Conservation (phyloP, 2,329 filamentous ascomycete genomes). For the Trichoderma atroviride region DNA sequence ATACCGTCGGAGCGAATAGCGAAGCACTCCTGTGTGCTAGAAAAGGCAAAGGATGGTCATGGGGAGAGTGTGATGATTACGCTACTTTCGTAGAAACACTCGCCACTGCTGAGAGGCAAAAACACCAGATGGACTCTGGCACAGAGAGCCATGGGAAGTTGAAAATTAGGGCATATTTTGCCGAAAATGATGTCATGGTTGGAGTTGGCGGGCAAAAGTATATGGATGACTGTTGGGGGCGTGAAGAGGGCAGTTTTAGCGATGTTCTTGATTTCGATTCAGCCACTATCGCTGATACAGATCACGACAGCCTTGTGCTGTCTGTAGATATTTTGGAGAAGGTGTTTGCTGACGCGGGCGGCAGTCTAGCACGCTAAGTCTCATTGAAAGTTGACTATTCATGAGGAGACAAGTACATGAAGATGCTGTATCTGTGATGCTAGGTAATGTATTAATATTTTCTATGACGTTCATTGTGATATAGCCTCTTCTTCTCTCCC, state of each 20-base stretch:
- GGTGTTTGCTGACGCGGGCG: not conserved
- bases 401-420: not conserved
- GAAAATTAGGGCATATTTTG: slow-evolving; percentile 8
- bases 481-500: not conserved
- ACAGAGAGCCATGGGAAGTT: not conserved
- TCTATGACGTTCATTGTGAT: not conserved
- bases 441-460: not conserved
- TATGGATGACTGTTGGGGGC: not conserved
- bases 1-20: not conserved
- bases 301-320: slow-evolving; percentile 7
- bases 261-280: slow-evolving; percentile 4
- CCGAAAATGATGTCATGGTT: slow-evolving; percentile 13
- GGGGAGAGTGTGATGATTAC: slow-evolving; percentile 12
- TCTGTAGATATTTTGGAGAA: not conserved
- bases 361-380: not conserved
- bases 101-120: not conserved
- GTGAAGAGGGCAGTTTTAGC: not conserved
- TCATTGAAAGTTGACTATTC: not conserved
- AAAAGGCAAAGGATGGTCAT: slow-evolving; percentile 1
- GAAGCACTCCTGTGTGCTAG: slow-evolving; percentile 10
- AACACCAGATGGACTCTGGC: not conserved
- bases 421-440: not conserved
- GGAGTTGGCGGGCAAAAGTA: slow-evolving; percentile 1
- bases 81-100: not conserved
- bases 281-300: not conserved